Conservation (phyloP, 106 monocot genomes). For the Allium cepa region DNA sequence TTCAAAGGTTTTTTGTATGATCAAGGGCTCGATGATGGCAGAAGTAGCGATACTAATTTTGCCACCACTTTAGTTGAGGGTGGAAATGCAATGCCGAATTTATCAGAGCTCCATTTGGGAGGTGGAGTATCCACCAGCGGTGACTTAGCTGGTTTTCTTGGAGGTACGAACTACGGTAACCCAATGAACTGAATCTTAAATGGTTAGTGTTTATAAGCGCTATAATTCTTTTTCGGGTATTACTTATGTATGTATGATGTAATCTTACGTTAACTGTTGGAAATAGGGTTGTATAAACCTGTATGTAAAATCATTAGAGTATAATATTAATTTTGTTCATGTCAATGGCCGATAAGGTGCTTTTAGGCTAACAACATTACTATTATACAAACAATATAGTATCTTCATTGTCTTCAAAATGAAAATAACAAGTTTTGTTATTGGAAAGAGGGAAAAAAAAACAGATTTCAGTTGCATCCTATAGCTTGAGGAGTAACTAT, state of each 20-base stretch:
- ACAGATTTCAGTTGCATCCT: too few relatives aligned
- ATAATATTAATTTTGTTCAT: background rate
- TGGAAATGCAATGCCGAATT: constrained; percentile 8
- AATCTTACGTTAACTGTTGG: background rate
- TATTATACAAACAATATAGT: too few relatives aligned
- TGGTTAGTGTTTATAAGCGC: background rate
- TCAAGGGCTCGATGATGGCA: constrained; percentile 33
- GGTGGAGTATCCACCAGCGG: background rate
- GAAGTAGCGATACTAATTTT: background rate
- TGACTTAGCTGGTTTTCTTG: constrained; percentile 1
- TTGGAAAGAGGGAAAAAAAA: too few relatives aligned
- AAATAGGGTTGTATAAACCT: background rate
- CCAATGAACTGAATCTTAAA: constrained; percentile 1
- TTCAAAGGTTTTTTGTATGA: constrained; percentile 58
- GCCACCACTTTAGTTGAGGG: background rate
- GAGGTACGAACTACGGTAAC: constrained; percentile 11
- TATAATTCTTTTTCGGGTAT: background rate
- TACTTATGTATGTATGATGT: background rate
- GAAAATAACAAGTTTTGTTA: too few relatives aligned
- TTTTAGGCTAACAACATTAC: too few relatives aligned
- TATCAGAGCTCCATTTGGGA: constrained; percentile 33
- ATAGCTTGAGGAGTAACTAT: too few relatives aligned
- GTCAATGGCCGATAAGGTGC: background rate
- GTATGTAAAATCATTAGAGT: constrained; percentile 4
- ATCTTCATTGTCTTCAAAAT: too few relatives aligned